Evolutionary conservation across 2,329 filamentous ascomycete genomes (phyloP), one percentile per base, ranked within the genome.

Genomic region (Sarocladium kiliense): DNA sequence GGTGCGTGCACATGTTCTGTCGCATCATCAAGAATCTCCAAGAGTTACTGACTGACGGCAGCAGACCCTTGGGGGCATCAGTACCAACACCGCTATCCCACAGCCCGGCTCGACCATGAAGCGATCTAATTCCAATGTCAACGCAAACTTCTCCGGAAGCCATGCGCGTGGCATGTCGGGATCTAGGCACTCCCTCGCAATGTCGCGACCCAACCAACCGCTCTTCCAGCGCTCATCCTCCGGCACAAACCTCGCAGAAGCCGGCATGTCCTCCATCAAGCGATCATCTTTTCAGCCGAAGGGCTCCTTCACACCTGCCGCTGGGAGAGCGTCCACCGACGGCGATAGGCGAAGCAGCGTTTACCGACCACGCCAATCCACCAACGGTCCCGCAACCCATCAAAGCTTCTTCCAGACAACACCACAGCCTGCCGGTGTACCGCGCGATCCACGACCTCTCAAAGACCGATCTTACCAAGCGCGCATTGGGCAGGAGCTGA

Each of bases 351-450:
- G 94, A 60, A 97, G 93, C 74, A 97, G 93, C 67, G 86, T 97
- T 61, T 85, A 91, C 73, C 82, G 84, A 63, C 65, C 77, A 3
- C 82, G 88, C n/a, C 82, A 84, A 12, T 92, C 89, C 1, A 81
- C 78, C 14, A 77, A 75, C 44, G 88, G 84, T 2, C 80, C 84
- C n/a, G 79, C 84, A 62, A 82, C 77, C 53, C 89, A 94, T 63
- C 92, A 97, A 70, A 96, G 91, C 59, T 97, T 99, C 77, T 99
- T 99, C 71, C 88, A 92, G 63, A 89, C 92, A 59, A 89, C 86
- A 21, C 90, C 91, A 3, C 84, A 87, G 56, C 82, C 88, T 3
- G 91, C 91, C 1, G 90, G 89, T 57, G 87, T 93, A 2, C 90
- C 91, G 1, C 82, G 85, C 58, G 95, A 99, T 66, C 93, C 94